Base-by-base conservation (phyloP, 2,329 filamentous ascomycete genomes). In the Aspergillus carbonarius region DNA sequence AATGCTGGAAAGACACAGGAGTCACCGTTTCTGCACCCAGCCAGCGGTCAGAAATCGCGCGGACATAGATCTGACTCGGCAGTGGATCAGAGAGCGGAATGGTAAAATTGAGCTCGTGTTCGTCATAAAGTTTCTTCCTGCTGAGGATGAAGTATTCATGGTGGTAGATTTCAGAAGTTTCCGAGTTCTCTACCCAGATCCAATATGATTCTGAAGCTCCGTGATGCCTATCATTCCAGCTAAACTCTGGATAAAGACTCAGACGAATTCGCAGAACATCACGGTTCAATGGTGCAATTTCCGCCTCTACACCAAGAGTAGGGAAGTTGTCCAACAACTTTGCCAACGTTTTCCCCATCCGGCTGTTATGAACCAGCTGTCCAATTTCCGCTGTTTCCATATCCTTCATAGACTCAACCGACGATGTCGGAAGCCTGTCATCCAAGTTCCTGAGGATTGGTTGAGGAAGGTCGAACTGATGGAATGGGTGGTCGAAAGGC, bases 121-220 rank as follows among this genome's bases (percentile, higher is more conserved):
- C 91, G 72, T 98, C 93, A 65, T 96, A 86, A 2, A 99, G 82
- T 81, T 96, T 97, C 75, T 86, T 91, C 63, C 92, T 84, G 61
- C 87, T 96, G 5, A 99, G 82, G 57, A 99, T 95, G 77, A 99
- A 98, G 76, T 89, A 97, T 73, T 99, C 95, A 64, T 98, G 91
- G 68, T 99, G 95, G 69, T 96, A 98, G 40, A 99, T 98, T 74
- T 98, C 93, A 0, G 92, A 93, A 0, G 93, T 97, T 68, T 98
- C 95, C 0, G 93, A 97, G 72, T 98, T 96, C 74, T 99, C 95
- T 3, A 99, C 93, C 96, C 95, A 99, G 58, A 99, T 89, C 85
- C 96, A 99, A 78, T 96, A 99, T 4, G 93, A 93, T 70, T 99
- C 95, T 0, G 93, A 97, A 2, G 88, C 92, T 17, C 96, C 96